Percentiles rank a stretch among this genome's conserved stretches.
Evolutionary conservation across 2,329 filamentous ascomycete genomes (phyloP).

Genomic region (Monilinia fructigena): DNA sequence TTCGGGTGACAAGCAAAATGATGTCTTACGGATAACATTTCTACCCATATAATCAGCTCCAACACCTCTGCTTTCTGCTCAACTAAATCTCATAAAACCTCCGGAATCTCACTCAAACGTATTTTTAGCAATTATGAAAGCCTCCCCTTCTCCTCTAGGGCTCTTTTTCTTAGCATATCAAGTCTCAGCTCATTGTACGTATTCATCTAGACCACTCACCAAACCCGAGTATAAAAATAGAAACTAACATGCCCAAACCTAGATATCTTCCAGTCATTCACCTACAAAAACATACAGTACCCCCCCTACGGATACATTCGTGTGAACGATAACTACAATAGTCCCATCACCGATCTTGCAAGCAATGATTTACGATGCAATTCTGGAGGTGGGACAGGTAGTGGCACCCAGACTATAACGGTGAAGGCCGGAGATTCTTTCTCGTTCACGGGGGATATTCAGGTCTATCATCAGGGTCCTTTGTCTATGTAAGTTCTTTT

Average conservation of each 20-base stretch:
- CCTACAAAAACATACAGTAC: constrained; percentile 30
- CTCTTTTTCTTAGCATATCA: neutral
- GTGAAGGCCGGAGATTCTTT: constrained; percentile 45
- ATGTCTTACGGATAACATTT: neutral
- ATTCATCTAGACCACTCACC: neutral
- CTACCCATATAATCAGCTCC: neutral
- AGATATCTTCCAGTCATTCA: constrained; percentile 37
- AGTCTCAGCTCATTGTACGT: constrained; percentile 22
- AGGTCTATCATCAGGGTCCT: constrained; percentile 41
- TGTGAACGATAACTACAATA: constrained; percentile 47
- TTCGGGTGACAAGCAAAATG: neutral
- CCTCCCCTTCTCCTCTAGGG: neutral
- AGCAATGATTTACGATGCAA: constrained; percentile 45
- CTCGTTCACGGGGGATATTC: constrained; percentile 47
- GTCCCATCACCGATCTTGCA: constrained; percentile 45
- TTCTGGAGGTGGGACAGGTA: constrained; percentile 37
- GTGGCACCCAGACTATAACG: constrained; percentile 33
- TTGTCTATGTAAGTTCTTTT: constrained; percentile 33
- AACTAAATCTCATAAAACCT: neutral
- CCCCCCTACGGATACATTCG: constrained; percentile 52
- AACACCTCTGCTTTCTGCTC: neutral
- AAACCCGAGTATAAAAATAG: neutral
- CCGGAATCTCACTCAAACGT: neutral
- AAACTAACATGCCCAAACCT: neutral
- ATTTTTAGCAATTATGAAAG: constrained; percentile 11